phyloP scores from a whole-genome alignment of 192 early-diverging fungal species.

The Dissophora globulifera region DNA sequence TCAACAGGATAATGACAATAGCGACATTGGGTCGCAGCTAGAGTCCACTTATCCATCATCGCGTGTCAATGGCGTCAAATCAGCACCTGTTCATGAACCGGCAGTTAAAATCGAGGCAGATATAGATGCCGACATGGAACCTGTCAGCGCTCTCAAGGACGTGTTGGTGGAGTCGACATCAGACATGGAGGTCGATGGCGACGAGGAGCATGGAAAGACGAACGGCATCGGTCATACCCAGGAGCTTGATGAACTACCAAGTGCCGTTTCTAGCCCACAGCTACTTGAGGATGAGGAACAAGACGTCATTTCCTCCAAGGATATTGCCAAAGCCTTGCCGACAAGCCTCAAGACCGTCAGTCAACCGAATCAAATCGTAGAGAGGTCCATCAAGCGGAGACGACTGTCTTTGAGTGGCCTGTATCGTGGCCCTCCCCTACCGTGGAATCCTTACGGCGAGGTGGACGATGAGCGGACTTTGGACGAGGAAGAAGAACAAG shows the following conservation, averaged over 20 bases:
- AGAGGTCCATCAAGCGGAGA: slow-evolving; percentile 51
- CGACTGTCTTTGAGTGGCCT: slow-evolving; percentile 26
- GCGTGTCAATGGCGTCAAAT: not conserved
- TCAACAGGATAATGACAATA: slow-evolving; percentile 20
- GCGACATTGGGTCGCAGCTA: not conserved
- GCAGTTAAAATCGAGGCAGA: slow-evolving; percentile 3
- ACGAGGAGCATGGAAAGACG: slow-evolving; percentile 13
- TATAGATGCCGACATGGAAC: slow-evolving; percentile 9
- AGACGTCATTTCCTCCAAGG: slow-evolving; percentile 9
- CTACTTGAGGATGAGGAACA: not conserved
- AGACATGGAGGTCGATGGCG: slow-evolving; percentile 37
- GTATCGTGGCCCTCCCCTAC: slow-evolving; percentile 35
- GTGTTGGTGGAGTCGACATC: slow-evolving; percentile 16
- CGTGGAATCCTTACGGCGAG: slow-evolving; percentile 43
- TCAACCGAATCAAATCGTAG: slow-evolving; percentile 31
- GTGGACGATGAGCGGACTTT: slow-evolving; percentile 49
- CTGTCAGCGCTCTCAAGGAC: slow-evolving; percentile 10
- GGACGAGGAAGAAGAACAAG: slow-evolving; percentile 41
- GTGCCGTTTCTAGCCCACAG: not conserved
- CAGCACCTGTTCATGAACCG: not conserved
- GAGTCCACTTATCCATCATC: not conserved
- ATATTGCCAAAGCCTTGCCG: slow-evolving; percentile 28
- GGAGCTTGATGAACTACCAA: slow-evolving; percentile 5
- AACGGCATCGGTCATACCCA: slow-evolving; percentile 15
- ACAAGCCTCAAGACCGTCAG: slow-evolving; percentile 44